A percentile compares a stretch with the other conserved stretches of the same genome.
Evolutionary conservation across 2,329 filamentous ascomycete species (phyloP).

Genomic region (Grosmannia huntii): DNA sequence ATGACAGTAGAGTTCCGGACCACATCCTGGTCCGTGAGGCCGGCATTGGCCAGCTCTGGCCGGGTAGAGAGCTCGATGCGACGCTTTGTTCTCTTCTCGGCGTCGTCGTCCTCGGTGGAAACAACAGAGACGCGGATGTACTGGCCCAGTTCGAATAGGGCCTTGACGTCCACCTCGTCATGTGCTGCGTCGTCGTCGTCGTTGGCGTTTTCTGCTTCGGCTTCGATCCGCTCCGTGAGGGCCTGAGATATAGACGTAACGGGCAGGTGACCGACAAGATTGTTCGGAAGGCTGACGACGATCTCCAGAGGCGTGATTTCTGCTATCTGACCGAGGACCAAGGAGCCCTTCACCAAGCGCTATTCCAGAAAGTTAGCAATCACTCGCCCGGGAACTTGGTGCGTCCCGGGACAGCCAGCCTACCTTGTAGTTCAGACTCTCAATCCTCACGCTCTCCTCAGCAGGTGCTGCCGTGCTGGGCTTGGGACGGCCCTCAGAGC

Average conservation of each 20-base stretch:
- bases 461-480: constrained; percentile 40
- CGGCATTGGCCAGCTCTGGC: constrained; percentile 65
- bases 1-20: constrained; percentile 69
- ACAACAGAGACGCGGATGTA: constrained; percentile 76
- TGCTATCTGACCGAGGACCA: constrained; percentile 77
- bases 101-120: constrained; percentile 56
- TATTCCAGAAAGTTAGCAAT: constrained; percentile 22
- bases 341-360: constrained; percentile 73
- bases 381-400: too few species aligned
- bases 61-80: constrained; percentile 80
- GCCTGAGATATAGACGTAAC: constrained; percentile 82
- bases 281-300: constrained; percentile 78
- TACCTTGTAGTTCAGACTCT: constrained; percentile 66
- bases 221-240: constrained; percentile 65
- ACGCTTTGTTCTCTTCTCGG: constrained; percentile 53
- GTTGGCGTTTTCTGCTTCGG: constrained; percentile 33
- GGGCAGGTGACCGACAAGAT: constrained; percentile 77
- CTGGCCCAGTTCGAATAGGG: constrained; percentile 71
- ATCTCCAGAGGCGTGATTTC: constrained; percentile 71
- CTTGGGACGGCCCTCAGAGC: constrained; percentile 15
- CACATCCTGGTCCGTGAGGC: constrained; percentile 59
- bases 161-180: constrained; percentile 51
- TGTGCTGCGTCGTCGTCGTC: constrained; percentile 31
- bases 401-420: not conserved
- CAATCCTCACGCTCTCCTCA: constrained; percentile 55